These are phyloP conservation scores for Pittosporum tobira DNA, from an alignment of 129 eudicot genomes.

Conservation along the genomic window DNA sequence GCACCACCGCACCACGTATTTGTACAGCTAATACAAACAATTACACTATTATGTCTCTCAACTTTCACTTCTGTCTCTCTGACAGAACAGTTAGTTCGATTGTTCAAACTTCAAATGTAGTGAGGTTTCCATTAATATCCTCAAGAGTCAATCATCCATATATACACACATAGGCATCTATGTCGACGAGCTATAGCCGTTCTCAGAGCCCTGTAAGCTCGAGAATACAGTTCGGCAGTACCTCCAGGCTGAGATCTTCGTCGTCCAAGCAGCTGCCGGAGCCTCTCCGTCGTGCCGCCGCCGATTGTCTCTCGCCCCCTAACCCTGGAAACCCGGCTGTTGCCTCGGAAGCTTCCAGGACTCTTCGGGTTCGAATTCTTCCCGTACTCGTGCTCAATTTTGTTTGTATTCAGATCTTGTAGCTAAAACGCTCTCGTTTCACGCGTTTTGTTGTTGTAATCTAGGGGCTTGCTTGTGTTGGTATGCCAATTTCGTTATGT, in stretches of 20 bases:
- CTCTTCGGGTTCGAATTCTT: slow-evolving; percentile 52
- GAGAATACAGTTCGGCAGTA: slow-evolving; percentile 50
- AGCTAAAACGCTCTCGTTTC: neutral
- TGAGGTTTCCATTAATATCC: no score
- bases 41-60: neutral
- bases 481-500: no score
- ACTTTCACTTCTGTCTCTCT: no score
- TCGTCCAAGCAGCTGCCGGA: slow-evolving; percentile 92
- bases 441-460: slow-evolving; percentile 4
- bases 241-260: slow-evolving; percentile 82
- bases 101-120: no score
- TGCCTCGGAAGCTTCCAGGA: slow-evolving; percentile 93
- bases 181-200: no score
- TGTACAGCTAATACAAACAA: neutral
- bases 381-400: slow-evolving; percentile 10
- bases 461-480: slow-evolving; percentile 26
- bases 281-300: slow-evolving; percentile 96
- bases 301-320: slow-evolving; percentile 73
- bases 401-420: slow-evolving; percentile 32
- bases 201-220: slow-evolving; percentile 42
- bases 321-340: slow-evolving; percentile 41
- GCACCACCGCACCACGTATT: no score
- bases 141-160: no score
- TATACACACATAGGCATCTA: no score
- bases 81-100: no score